Evolutionary conservation across 768 basidiomycete genomes (phyloP), one percentile per base, ranked within the genome.

Genomic region (Xerocomus potaroensis): DNA sequence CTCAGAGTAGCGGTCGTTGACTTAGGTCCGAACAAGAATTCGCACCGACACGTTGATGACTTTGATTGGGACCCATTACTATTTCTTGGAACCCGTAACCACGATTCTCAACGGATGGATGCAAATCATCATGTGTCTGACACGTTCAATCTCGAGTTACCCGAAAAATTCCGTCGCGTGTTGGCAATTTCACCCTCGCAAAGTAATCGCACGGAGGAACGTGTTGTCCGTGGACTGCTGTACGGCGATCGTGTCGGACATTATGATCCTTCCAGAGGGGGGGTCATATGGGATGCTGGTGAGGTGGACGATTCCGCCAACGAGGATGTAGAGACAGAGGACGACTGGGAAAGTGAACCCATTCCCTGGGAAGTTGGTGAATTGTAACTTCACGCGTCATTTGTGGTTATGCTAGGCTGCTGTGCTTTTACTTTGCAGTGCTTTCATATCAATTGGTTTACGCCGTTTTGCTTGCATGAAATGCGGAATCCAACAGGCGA

Each of bases 331-430:
- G 80, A 79, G 57, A 76, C 78, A 34, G 83, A 84, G 53, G 69
- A 69, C 38, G 70, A 69, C 52, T 91, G 88, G 88, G 88, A 89
- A 65, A 80, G 84, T 29, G 87, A 89, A 64, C 83, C 84, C 30
- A 75, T 89, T 29, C 83, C 87, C 49, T 91, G 88, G 88, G 85
- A 85, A 65, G 73, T 79, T 8, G 88, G 80, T 43, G 88, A 88
- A 57, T 57, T 91, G 65, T 89, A 75, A 67, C 47, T 43, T 49
- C 32, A 43, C 19, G 41, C 48, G 37, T 48, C 50, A 57, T 65
- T 63, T 64, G 69, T 67, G 61, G 43, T 56, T 57, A 53, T 56
- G 50, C 46, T 49, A 60, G 41, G 41, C 46, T 54, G 45, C 40
- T 12, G 45, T 53, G 45, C 55, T 32, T 66, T 60, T 53, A 54